phyloP scores from a whole-genome alignment of 352 stramenopile species.

The Phytopythium mirpurense region DNA sequence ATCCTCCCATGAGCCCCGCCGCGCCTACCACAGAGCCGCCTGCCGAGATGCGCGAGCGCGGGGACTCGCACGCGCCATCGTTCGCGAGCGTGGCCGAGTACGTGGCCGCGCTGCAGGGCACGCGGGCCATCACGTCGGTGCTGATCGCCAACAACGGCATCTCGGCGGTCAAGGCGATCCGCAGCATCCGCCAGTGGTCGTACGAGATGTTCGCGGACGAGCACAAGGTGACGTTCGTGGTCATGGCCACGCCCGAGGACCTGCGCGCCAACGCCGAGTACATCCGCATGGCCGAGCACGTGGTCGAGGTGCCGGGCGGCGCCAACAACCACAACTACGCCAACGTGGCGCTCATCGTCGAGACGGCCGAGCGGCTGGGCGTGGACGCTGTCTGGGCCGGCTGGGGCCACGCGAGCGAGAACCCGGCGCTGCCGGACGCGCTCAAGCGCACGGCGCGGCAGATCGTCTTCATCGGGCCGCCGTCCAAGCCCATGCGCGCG shows the following conservation, averaged over 20 bases:
- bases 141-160: constrained; percentile 99
- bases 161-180: constrained; percentile 98
- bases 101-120: constrained; percentile 86
- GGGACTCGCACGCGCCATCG: constrained; percentile 52
- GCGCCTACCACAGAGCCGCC: constrained; percentile 7
- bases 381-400: constrained; percentile 98
- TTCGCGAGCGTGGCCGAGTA: constrained; percentile 92
- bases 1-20: constrained; percentile 2
- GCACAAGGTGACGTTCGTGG: constrained; percentile 95
- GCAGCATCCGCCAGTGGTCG: constrained; percentile 97
- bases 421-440: constrained; percentile 95
- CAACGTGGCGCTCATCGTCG: constrained; percentile 98
- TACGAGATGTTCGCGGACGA: constrained; percentile 98
- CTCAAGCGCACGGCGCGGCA: constrained; percentile 87
- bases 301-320: constrained; percentile 98
- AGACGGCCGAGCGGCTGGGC: constrained; percentile 95
- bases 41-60: constrained; percentile 23
- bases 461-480: constrained; percentile 99
- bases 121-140: constrained; percentile 93
- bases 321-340: constrained; percentile 99
- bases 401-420: constrained; percentile 99
- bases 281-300: constrained; percentile 99
- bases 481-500: constrained; percentile 96
- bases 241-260: constrained; percentile 99
- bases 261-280: constrained; percentile 99